Evolutionary conservation across 2,329 filamentous ascomycete genomes (phyloP).

Genomic region (Fusarium armeniacum): DNA sequence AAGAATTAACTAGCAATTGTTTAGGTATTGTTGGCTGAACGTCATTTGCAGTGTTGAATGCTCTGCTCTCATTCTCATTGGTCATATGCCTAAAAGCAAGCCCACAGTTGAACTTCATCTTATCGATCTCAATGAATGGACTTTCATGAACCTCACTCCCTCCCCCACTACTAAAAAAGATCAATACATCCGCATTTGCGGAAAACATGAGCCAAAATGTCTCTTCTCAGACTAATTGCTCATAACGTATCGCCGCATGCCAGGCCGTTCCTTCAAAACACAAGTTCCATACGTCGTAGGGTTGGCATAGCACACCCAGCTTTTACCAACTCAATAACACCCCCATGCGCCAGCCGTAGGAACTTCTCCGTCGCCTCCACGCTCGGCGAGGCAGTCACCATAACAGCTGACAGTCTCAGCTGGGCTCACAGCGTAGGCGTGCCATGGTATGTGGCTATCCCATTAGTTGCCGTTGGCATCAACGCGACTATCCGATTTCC

Average conservation of each 20-base stretch:
- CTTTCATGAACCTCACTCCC: conserved; percentile 17
- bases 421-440: conserved; percentile 61
- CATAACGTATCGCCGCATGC: conserved; percentile 28
- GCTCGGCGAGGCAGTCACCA: conserved; percentile 54
- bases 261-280: conserved; percentile 23
- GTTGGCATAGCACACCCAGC: conserved; percentile 15
- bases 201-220: conserved; percentile 40
- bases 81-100: conserved; percentile 10
- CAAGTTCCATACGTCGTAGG: conserved; percentile 15
- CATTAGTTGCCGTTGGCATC: conserved; percentile 64
- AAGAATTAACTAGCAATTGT: neutral
- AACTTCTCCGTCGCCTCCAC: conserved; percentile 54
- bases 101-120: conserved; percentile 30
- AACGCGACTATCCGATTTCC: conserved; percentile 63
- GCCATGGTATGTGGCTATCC: conserved; percentile 69
- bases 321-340: conserved; percentile 8
- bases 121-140: conserved; percentile 11
- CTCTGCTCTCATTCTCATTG: conserved; percentile 41
- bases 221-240: conserved; percentile 30
- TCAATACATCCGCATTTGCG: conserved; percentile 4
- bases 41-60: conserved; percentile 21
- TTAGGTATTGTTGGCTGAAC: conserved; percentile 18
- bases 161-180: conserved; percentile 9
- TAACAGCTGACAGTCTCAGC: conserved; percentile 60
- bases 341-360: conserved; percentile 41